phyloP scores from a whole-genome alignment of 345 rosid species.

The Mercurialis annua region DNA sequence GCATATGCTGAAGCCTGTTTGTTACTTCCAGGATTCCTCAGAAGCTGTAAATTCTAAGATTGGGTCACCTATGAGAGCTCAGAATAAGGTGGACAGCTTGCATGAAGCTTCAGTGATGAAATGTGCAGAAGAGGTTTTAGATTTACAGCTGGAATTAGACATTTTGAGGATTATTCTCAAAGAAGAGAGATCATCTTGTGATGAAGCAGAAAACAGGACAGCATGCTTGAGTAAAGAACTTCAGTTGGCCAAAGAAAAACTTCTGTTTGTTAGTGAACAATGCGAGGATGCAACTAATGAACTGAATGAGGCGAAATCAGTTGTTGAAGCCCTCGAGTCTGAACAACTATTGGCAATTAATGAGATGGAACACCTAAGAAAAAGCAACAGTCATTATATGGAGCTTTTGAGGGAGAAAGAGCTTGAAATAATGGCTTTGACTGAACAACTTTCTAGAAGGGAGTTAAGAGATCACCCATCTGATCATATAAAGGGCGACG shows the following conservation, averaged over 20 bases:
- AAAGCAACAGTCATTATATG: constrained; percentile 40
- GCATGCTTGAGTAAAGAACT: constrained; percentile 49
- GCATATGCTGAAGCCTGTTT: not conserved
- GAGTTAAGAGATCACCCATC: constrained; percentile 43
- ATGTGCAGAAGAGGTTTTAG: constrained; percentile 57
- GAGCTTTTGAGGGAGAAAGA: constrained; percentile 55
- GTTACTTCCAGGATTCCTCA: constrained; percentile 38
- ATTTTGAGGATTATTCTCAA: constrained; percentile 67
- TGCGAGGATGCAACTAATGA: constrained; percentile 45
- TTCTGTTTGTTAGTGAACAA: constrained; percentile 39
- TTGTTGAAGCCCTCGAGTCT: constrained; percentile 79
- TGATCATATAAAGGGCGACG: constrained; percentile 25
- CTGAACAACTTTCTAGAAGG: constrained; percentile 44
- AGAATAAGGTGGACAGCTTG: constrained; percentile 23
- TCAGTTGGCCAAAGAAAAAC: constrained; percentile 41
- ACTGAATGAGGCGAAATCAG: constrained; percentile 58
- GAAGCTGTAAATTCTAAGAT: constrained; percentile 13
- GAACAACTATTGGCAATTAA: constrained; percentile 62
- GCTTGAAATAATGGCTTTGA: constrained; percentile 48
- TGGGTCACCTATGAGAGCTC: constrained; percentile 14
- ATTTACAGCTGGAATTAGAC: constrained; percentile 86
- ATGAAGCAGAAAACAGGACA: constrained; percentile 45
- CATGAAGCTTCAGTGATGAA: constrained; percentile 35
- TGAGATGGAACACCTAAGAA: constrained; percentile 63
- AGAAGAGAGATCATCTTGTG: constrained; percentile 64